Evolutionary conservation across 192 early-diverging fungal genomes (phyloP).

Genomic region (Coemansia sp.): DNA sequence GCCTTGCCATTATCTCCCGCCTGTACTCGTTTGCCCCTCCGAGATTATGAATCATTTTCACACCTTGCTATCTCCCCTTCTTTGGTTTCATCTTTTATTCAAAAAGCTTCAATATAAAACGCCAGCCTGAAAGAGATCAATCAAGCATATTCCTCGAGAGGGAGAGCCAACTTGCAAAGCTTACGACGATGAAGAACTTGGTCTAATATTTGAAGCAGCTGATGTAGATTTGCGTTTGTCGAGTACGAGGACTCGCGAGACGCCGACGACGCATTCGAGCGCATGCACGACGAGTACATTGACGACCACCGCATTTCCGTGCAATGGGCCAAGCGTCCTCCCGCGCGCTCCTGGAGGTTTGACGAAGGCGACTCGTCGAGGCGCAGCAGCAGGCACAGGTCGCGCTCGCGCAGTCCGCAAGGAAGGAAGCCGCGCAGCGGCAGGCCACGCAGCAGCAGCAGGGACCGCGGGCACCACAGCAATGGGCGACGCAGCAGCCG

Average conservation of each 20-base stretch:
- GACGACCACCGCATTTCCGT: slow-evolving; percentile 81
- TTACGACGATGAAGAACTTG: too few relatives aligned
- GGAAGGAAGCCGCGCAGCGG: slow-evolving; percentile 8
- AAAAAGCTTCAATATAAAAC: too few relatives aligned
- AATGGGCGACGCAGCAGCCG: slow-evolving; percentile 21
- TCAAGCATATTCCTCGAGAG: too few relatives aligned
- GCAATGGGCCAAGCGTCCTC: slow-evolving; percentile 91
- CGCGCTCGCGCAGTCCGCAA: slow-evolving; percentile 49
- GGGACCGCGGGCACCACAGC: slow-evolving; percentile 8
- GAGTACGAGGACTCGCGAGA: slow-evolving; percentile 93
- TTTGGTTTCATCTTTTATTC: too few relatives aligned
- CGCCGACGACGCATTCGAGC: slow-evolving; percentile 90
- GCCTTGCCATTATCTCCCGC: too few relatives aligned
- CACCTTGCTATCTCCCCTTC: too few relatives aligned
- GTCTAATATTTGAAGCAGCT: neutral
- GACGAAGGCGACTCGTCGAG: slow-evolving; percentile 60
- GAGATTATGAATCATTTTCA: too few relatives aligned
- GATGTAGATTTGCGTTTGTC: slow-evolving; percentile 86
- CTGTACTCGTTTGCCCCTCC: too few relatives aligned
- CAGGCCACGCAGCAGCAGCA: slow-evolving; percentile 25
- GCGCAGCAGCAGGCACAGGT: slow-evolving; percentile 27
- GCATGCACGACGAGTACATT: slow-evolving; percentile 84
- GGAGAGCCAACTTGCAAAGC: too few relatives aligned
- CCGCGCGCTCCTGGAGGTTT: slow-evolving; percentile 78
- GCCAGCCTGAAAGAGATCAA: too few relatives aligned